Evolutionary conservation across 352 stramenopile genomes (phyloP), one percentile per base, ranked within the genome.

Genomic region (Phytophthora foliorum): DNA sequence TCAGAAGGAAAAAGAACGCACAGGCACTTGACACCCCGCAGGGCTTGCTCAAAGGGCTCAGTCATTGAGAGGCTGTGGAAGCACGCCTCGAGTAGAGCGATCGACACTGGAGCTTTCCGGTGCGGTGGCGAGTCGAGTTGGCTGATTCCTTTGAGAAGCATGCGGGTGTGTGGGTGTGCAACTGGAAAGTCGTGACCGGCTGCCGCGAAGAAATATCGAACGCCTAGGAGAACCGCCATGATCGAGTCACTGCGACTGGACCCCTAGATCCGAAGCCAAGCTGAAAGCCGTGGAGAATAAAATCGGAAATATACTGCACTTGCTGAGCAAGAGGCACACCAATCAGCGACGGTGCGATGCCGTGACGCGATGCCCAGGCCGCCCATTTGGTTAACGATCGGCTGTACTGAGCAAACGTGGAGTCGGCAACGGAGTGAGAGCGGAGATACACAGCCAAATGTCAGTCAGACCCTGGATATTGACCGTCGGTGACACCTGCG

Each of bases 221-320:
- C 34, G 19, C 58, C 50, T 36, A 49, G 49, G 22, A 63, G 45
- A 56, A 56, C 56, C 3, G 21, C 17, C 53, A 53, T 53, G 45
- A 57, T 63, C 4, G 42, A 61, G 1, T 55, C 16, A 9, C 29
- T 46, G 1, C 42, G 29, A 42, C 54, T 53, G 22, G 55, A 19
- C 0, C 44, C 44, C 45, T 39, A 5, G 38, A 50, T 19, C 38
- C 54, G 9, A 41, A 67, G 4, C 39, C 50, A 46, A 41, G 50
- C n/a, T 60, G 59, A n/a, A 67, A 67, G 17, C 39, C 50, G 34
- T 68, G 60, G 0, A 68, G 19, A 27, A 57, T 39, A 13, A 68
- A 68, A 7, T 68, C 60, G 2, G 51, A 68, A 2, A 68, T 56
- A 5, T 57, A 16, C 41, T 55, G 59, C 7, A 49, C 27, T 55